Evolutionary conservation across 306 rosid species (phyloP), one percentile per base, ranked within the genome.

Genomic region (Citrullus amarus): DNA sequence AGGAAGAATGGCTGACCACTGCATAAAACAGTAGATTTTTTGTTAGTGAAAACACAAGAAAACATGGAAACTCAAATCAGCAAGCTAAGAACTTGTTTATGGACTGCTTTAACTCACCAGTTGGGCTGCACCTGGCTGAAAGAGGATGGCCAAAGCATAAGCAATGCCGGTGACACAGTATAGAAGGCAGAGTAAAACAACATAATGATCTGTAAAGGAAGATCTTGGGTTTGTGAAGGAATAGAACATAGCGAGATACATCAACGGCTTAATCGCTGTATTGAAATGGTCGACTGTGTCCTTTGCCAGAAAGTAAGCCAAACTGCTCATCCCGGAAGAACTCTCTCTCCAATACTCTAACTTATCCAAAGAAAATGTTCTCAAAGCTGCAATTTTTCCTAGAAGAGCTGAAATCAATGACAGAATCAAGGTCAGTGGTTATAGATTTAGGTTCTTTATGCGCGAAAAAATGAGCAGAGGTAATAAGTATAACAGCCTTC

Each of bases 91-190:
- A 20, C n/a, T 69, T 15, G 62, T 53, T 14, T 73, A 25, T 72
- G 59, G 25, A 72, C 60, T 73, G 11, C 43, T 73, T 44, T 85
- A 18, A 83, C 96, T 88, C 50, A 95, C 99, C 83, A 95, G 89
- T 87, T 95, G 99, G 67, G 99, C 98, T 50, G 97, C 93, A 20
- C 99, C 99, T 13, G 96, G 93, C 79, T 92, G 93, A 41, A 95
- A 92, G 80, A 81, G 41, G 68, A 95, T 91, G 79, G 99, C 88
- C 72, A 95, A 80, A 15, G 96, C 89, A 56, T 95, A 95, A 30
- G 96, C 98, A 56, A 95, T 87, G 81, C 99, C 99, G 20, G 99
- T 95, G 36, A 95, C 98, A 82, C 99, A 92, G 80, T 92, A 95
- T 13, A 95, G 93, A 50, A 95, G 99, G 75, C 91, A 90, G 78